These are phyloP conservation scores for Plasmodium chabaudi DNA, from an alignment of 169 alveolate genomes.

Conservation along the genomic window DNA sequence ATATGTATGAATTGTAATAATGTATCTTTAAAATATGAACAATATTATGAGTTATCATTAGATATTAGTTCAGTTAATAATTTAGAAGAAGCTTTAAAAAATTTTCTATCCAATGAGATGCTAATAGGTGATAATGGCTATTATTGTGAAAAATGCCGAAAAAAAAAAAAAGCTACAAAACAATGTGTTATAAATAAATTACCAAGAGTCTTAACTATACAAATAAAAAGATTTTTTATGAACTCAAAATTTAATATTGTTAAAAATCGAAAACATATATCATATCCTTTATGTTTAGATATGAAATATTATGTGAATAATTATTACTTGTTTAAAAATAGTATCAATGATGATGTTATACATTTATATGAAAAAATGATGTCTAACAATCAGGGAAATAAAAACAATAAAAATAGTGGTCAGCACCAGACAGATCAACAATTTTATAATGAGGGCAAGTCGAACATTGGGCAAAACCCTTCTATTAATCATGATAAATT, in stretches of 20 bases:
- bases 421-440: no score
- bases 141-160: constrained; percentile 80
- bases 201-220: constrained; percentile 80
- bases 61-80: constrained; percentile 79
- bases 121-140: constrained; percentile 80
- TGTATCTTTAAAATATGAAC: constrained; percentile 83
- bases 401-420: background rate
- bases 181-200: constrained; percentile 79
- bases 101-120: constrained; percentile 74
- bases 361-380: constrained; percentile 51
- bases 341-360: constrained; percentile 55
- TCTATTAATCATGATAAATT: no score
- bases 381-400: background rate
- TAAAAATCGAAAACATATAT: constrained; percentile 49
- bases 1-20: constrained; percentile 75
- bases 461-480: no score
- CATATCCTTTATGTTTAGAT: constrained; percentile 59
- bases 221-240: constrained; percentile 80
- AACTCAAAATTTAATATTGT: constrained; percentile 41
- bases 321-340: constrained; percentile 49
- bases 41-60: constrained; percentile 82
- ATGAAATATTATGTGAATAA: constrained; percentile 60
- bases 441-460: no score
- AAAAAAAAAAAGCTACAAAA: constrained; percentile 81
- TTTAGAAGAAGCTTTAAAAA: constrained; percentile 76